Evolutionary conservation across 2,329 filamentous ascomycete species (phyloP).

Genomic region (Scorias spongiosa): DNA sequence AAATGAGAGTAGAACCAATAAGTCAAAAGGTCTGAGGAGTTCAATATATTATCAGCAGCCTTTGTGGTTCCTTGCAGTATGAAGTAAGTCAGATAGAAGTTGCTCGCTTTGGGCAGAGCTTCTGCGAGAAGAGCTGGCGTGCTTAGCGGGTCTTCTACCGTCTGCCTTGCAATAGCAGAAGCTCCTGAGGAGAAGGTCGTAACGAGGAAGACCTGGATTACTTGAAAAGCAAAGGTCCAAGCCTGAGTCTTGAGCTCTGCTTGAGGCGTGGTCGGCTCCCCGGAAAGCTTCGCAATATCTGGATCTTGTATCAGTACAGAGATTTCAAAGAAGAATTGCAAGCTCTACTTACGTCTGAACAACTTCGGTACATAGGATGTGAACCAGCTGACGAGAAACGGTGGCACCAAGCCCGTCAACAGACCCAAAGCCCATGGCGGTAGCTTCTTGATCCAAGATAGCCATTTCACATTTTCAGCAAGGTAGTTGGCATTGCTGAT

Average conservation of each 20-base stretch:
- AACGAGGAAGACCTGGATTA: slow-evolving; percentile 28
- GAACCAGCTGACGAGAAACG: slow-evolving; percentile 18
- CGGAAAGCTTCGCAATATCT: slow-evolving; percentile 19
- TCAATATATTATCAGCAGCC: slow-evolving; percentile 17
- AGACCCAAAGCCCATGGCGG: slow-evolving; percentile 16
- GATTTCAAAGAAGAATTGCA: neutral
- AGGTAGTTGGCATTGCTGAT: slow-evolving; percentile 20
- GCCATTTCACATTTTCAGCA: slow-evolving; percentile 13
- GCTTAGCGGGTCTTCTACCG: slow-evolving; percentile 18
- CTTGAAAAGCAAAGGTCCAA: slow-evolving; percentile 26
- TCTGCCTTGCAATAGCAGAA: slow-evolving; percentile 18
- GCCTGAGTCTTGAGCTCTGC: slow-evolving; percentile 27
- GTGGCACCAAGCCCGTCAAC: slow-evolving; percentile 18
- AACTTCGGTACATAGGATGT: slow-evolving; percentile 21
- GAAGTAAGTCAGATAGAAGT: slow-evolving; percentile 28
- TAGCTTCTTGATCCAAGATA: slow-evolving; percentile 17
- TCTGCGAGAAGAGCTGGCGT: slow-evolving; percentile 20
- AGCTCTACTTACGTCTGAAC: slow-evolving; percentile 11
- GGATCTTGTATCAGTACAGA: neutral
- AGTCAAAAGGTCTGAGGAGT: slow-evolving; percentile 19
- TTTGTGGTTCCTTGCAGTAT: slow-evolving; percentile 21
- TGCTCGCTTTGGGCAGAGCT: slow-evolving; percentile 23
- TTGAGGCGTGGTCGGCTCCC: slow-evolving; percentile 26
- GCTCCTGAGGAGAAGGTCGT: slow-evolving; percentile 25
- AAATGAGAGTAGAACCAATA: slow-evolving; percentile 19